Base-by-base conservation (phyloP, 2,329 filamentous ascomycete genomes). In the Trichoderma gracile region DNA sequence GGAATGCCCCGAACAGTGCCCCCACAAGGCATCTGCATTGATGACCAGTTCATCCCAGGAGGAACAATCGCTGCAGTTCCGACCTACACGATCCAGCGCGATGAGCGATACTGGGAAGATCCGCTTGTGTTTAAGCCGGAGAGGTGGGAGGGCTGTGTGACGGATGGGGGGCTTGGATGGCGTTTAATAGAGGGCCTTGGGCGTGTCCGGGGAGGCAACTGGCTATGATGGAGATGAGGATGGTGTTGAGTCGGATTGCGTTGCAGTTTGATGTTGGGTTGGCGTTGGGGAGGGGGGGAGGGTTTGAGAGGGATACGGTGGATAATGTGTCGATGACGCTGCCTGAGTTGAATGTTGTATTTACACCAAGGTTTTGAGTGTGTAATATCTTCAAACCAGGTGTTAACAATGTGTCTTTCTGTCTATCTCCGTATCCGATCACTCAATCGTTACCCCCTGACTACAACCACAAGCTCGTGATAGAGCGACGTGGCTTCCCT, bases 1-100 rank as follows among this genome's bases (percentile, higher is more conserved):
- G 77, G 76, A 2, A 38, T 75, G 8, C 72, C 74, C 47, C 69
- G 79, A 1, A 66, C 74, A 33, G 79, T 78, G 2, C 77, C 78
- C 0, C 71, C 74, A 0, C 71, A 78, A 49, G 79, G 79, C 2
- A 15, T 73, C 3, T 40, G 49, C 7, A 19, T 80, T 3, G 75
- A 70, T 0, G 71, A 72, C 0, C 67, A 55, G 0, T 74, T 71
- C 33, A 73, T 79, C 42, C 77, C 78, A 0, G 78, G 77, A 0
- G 71, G 75, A 46, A 74, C 72, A 6, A 73, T 76, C 25, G 71
- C 79, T 10, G 70, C 72, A 4, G 66, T 69, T 49, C 64, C 66
- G 5, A 27, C 62, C 2, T 63, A 70, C 30, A 66, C 67, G 3
- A 52, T 70, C 19, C 56, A 66, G 33, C 40, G 58, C 69, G 66